Evolutionary conservation across 164 flowering plant genomes (phyloP).

Genomic region (Aristolochia californica): DNA sequence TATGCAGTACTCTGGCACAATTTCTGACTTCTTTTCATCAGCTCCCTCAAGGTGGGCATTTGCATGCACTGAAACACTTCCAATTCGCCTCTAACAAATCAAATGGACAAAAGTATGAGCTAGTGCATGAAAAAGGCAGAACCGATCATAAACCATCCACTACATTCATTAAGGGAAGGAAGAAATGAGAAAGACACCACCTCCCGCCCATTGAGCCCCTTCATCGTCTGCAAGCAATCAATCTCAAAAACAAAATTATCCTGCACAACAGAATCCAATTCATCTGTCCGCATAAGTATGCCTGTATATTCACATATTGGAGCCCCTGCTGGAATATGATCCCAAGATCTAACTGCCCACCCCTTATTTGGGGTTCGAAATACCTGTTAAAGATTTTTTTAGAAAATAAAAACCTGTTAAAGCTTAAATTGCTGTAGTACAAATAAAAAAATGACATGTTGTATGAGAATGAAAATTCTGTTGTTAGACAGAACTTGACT

Average conservation of each 20-base stretch:
- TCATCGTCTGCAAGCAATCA: slow-evolving; percentile 93
- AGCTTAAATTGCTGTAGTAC: not conserved
- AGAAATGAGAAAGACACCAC: slow-evolving; percentile 20
- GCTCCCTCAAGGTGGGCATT: slow-evolving; percentile 11
- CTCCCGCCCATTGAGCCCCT: slow-evolving; percentile 86
- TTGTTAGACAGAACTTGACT: not conserved
- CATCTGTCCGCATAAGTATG: slow-evolving; percentile 55
- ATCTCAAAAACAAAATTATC: slow-evolving; percentile 82
- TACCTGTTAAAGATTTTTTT: slow-evolving; percentile 32
- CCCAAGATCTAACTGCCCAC: slow-evolving; percentile 97
- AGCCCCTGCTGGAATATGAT: slow-evolving; percentile 84
- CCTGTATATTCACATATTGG: slow-evolving; percentile 89
- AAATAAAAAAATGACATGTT: not conserved
- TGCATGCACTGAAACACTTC: slow-evolving; percentile 32
- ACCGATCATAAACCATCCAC: not conserved
- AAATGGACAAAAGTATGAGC: not conserved
- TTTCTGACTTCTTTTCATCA: slow-evolving; percentile 36
- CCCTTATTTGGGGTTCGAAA: slow-evolving; percentile 89
- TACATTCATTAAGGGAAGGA: not conserved
- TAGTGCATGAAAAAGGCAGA: not conserved
- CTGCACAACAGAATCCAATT: slow-evolving; percentile 38
- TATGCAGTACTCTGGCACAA: slow-evolving; percentile 65
- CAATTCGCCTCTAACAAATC: slow-evolving; percentile 40
- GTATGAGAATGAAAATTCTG: not conserved
- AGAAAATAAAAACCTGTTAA: not conserved